phyloP scores from a whole-genome alignment of 169 alveolate genomes.

The Eimeria praecox region DNA sequence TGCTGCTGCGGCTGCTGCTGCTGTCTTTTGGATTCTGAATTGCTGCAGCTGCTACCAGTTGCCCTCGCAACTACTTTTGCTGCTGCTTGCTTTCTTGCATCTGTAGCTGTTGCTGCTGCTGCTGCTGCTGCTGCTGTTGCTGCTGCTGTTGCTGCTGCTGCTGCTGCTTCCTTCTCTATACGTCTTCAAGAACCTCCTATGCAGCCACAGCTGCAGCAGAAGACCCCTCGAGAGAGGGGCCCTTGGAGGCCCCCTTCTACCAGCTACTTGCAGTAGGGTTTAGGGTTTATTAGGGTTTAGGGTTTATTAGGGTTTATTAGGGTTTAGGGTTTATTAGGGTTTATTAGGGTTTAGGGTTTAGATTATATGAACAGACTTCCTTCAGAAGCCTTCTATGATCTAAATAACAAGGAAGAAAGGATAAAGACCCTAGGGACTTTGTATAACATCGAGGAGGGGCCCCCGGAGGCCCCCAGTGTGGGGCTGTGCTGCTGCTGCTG shows the following conservation, averaged over 20 bases:
- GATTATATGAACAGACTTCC: neutral
- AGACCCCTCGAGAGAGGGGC: neutral
- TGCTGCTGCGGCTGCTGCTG: neutral
- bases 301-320: neutral
- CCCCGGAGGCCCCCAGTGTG: conserved; percentile 40
- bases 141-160: neutral
- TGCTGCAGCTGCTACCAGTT: too few species aligned
- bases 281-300: neutral
- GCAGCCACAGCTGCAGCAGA: neutral
- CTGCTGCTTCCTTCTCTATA: neutral
- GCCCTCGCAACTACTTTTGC: neutral
- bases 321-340: neutral
- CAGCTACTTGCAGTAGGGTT: too few species aligned
- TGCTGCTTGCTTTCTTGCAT: neutral
- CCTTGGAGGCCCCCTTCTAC: neutral
- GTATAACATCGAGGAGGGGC: too few species aligned
- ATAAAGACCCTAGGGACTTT: neutral
- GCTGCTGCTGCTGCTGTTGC: neutral
- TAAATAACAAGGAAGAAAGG: neutral
- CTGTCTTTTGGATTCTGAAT: too few species aligned
- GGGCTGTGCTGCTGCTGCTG: neutral
- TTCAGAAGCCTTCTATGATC: neutral
- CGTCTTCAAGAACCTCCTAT: neutral
- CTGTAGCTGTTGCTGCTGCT: neutral
- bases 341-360: neutral